Evolutionary conservation across 2,329 filamentous ascomycete genomes (phyloP), one percentile per base, ranked within the genome.

Genomic region (Diaporthe capsici): DNA sequence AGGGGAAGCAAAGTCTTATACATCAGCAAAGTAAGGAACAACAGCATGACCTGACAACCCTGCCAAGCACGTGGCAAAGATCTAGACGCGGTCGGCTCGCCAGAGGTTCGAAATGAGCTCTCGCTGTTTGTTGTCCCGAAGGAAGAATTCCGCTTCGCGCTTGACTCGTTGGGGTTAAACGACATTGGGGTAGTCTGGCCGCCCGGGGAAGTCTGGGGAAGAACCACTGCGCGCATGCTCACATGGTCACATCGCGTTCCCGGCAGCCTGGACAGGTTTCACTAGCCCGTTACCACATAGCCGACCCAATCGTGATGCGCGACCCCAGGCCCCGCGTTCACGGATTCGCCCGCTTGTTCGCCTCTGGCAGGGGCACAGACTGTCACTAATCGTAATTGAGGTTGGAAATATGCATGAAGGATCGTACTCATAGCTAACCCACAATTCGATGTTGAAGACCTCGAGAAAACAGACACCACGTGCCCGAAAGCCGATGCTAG

Each of bases 141-240:
- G 42, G 42, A 28, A 31, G 17, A 49, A 34, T 65, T n/a, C 61
- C 42, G 20, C 25, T 20, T 15, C 13, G 25, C 61, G 61, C 61
- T 65, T 65, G 42, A 49, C 42, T 65, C 61, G 4, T 65, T 65
- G 12, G 17, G 61, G 61, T 47, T 22, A 65, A 15, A 47, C n/a
- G 25, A 8, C 25, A 44, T 22, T 31, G 17, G 60, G 39, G 25
- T 5, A 22, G 60, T 22, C 61, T 65, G 61, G 61, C 61, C 61
- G 61, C 42, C 61, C 3, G 61, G 61, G 61, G 61, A 65, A 65
- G 61, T 65, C 61, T 65, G 61, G 61, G 61, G 61, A 65, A 65
- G 42, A 44, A 22, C 34, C 42, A 49, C 61, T 65, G 20, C 8
- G 34, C 25, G 42, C 55, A 20, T 34, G 42, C 1, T 28, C 42